Base-by-base conservation (phyloP, 257 asterid species). In the Forsythia suspensa region DNA sequence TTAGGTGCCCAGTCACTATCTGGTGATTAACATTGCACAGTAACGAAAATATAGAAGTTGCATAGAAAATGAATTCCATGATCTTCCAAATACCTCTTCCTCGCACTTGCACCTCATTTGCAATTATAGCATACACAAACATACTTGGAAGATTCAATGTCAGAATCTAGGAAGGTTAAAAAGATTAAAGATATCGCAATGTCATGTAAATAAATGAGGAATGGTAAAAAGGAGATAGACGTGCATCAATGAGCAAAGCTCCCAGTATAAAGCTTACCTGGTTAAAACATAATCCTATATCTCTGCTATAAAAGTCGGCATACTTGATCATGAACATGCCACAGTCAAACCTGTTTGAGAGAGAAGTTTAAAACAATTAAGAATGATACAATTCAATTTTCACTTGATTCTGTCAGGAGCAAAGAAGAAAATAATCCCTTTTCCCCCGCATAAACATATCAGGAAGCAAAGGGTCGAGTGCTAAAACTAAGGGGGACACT, bases 301-400 rank as follows among this genome's bases (percentile, higher is more conserved):
- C 91, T 84, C 99, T 90, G 89, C 99, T 91, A 75, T 89, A 92
- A 88, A 93, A 95, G 86, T 95, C 98, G 0, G 91, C 94, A 85
- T 95, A 95, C 81, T 95, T 95, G 84, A 95, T 80, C 97, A 95
- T 93, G 90, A 95, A 95, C 86, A 95, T 81, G 18, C 99, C 99
- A 74, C 99, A 95, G 76, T 93, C 99, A 46, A 73, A 95, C 89
- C 99, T 95, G 96, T 76, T 74, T 15, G 84, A 34, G 44, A 77
- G 29, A 81, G 74, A 69, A 80, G 73, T 44, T 79, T 24, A 51
- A 43, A 24, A 59, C 34, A 44, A 57, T 73, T 68, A 80, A 13
- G 76, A 74, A 75, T 38, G 38, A n/a, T 55, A 18, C 0, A 10
- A 29, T 20, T 63, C 10, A 63, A 5, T 51, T 48, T 68, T 82